Evolutionary conservation across 1,284 basidiomycete species (phyloP), one percentile per base, ranked within the genome.

Genomic region (Austroboletus niveus): DNA sequence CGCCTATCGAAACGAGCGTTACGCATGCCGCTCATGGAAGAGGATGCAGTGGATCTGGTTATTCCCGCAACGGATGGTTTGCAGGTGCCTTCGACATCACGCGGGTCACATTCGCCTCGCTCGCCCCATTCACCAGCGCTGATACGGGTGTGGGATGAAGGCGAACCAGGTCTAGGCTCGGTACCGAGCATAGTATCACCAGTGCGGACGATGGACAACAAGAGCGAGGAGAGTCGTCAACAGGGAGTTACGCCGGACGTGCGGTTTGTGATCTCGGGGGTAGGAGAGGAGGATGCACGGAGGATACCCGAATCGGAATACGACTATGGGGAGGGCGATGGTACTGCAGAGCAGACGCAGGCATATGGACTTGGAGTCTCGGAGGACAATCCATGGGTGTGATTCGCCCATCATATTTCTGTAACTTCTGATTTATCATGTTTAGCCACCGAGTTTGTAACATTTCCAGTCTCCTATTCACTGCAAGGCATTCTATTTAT

Each of bases 11-110:
- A 52, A 32, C 49, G 45, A 8, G 29, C 39, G 1, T 36, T 45
- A 8, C 66, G 40, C 32, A 22, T 49, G 1, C 68, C 65, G 6
- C 62, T 67, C 4, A 52, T 52, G 0, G 17, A 56, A 34, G 66
- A 68, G 27, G 65, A 67, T 11, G 65, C 65, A 10, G 68, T 67
- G 5, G 65, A 70, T 31, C 47, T 67, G 29, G 48, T 67, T 29
- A 46, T 70, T 0, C 29, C 64, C 3, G 53, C 55, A 5, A 39
- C 42, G 9, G 57, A 69, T 8, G 44, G 45, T 11, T 24, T 57
- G 15, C 51, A 48, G 5, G 53, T 59, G 11, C 63, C 66, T 1
- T 49, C 65, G 10, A 47, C 50, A 8, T 60, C 64, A n/a, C 57
- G 55, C 15, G 47, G 48, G n/a, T 34, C 42, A 0, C 53, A 55